Evolutionary conservation across 2,329 filamentous ascomycete species (phyloP), one percentile per base, ranked within the genome.

Genomic region (Lachnellula occidentalis): DNA sequence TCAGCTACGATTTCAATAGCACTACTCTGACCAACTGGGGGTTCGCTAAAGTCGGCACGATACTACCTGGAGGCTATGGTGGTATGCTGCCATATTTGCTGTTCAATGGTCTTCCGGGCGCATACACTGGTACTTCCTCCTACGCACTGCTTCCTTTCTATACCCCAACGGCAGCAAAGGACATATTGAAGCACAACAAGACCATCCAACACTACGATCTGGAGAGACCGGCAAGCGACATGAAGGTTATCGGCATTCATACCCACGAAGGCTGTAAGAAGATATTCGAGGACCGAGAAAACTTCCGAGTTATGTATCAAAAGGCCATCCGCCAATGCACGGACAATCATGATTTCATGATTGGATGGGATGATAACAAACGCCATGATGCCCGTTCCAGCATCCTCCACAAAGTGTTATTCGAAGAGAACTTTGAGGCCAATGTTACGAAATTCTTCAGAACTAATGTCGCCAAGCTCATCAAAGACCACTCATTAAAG

Each of bases 61-160:
- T 65, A 6, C 67, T 70, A 14, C 64, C 69, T 5, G 75, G 76
- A 11, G 64, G 73, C 4, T 77, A 78, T 58, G 74, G 76, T 24
- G 75, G 75, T 22, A 72, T 78, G 56, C 64, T 79, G 1, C 72
- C 72, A 0, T 66, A 68, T 39, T 57, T 76, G 1, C 54, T 80
- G 5, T 76, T 77, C 65, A 71, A 69, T 55, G 76, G 70, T 11
- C 69, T 80, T 9, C 77, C 77, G 0, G 71, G 68, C 11, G 72
- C 70, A 7, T 80, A 73, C 59, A 75, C 72, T 1, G 76, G 77
- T 17, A 79, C 76, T 2, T 78, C 74, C 5, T 58, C 72, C 7
- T 77, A 78, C 57, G 77, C 67, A 21, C 66, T 78, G 2, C 65
- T 80, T 45, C 73, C 77, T 42, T 78, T 79, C 66, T 79, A 79